phyloP scores from a whole-genome alignment of 2,329 filamentous ascomycete genomes.

The Didymella pinodella region DNA sequence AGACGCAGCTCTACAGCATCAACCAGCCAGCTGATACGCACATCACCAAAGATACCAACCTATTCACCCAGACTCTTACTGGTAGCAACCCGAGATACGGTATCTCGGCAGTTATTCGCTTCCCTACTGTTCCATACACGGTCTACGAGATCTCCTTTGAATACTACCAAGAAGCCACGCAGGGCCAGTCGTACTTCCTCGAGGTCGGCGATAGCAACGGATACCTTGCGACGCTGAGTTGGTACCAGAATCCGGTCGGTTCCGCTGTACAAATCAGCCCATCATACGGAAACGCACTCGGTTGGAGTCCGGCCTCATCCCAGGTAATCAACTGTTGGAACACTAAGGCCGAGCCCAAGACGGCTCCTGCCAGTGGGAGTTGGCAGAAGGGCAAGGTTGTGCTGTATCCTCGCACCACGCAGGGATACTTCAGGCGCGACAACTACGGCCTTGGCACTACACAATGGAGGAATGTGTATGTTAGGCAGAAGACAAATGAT shows the following conservation, averaged over 20 bases:
- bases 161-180: constrained; percentile 4
- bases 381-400: constrained; percentile 4
- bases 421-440: constrained; percentile 6
- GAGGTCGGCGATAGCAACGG: constrained; percentile 1
- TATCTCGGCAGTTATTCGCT: constrained; percentile 1
- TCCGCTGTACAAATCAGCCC: background rate
- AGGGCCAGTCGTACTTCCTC: background rate
- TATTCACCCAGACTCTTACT: constrained; percentile 1
- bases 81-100: background rate
- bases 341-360: background rate
- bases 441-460: constrained; percentile 1
- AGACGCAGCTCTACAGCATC: constrained; percentile 2
- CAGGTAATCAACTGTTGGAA: constrained; percentile 1
- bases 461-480: constrained; percentile 7
- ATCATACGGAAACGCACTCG: background rate
- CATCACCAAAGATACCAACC: background rate
- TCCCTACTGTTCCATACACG: background rate
- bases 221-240: constrained; percentile 1
- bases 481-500: background rate
- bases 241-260: background rate
- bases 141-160: constrained; percentile 8
- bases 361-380: background rate
- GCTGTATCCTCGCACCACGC: background rate
- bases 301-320: background rate
- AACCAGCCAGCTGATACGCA: background rate